Evolutionary conservation across 2,329 filamentous ascomycete species (phyloP).

Genomic region (Dryadomyces quercus-mongolicae): DNA sequence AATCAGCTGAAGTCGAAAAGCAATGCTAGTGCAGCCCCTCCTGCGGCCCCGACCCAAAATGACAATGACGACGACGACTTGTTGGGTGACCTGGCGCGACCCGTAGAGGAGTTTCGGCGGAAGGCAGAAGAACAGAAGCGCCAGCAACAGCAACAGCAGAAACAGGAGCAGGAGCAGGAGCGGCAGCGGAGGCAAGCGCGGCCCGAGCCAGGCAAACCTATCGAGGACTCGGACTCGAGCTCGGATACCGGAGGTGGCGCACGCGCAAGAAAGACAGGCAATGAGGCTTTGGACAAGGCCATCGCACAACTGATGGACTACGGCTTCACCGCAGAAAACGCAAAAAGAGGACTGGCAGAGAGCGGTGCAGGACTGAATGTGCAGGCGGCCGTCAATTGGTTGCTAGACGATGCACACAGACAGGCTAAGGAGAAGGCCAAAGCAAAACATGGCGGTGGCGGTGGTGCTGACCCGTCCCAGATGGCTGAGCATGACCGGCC

Average conservation of each 20-base stretch:
- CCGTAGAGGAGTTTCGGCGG: constrained; percentile 50
- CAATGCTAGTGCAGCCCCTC: constrained; percentile 14
- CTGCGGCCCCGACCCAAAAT: constrained; percentile 13
- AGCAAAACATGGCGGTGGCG: constrained; percentile 18
- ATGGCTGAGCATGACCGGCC: constrained; percentile 3
- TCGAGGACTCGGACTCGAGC: constrained; percentile 37
- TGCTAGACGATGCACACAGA: constrained; percentile 82
- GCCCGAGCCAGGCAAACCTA: constrained; percentile 42
- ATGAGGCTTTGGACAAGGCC: constrained; percentile 63
- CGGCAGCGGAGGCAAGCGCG: constrained; percentile 10
- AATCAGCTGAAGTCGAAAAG: constrained; percentile 43
- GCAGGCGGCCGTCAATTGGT: constrained; percentile 76
- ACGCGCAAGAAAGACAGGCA: constrained; percentile 17
- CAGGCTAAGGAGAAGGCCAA: constrained; percentile 63
- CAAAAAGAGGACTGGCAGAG: constrained; percentile 66
- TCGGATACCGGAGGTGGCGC: constrained; percentile 21
- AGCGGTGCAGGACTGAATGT: constrained; percentile 71
- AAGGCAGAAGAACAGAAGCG: constrained; percentile 22
- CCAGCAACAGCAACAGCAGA: constrained; percentile 2
- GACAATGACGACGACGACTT: constrained; percentile 50
- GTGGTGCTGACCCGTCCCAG: neutral
- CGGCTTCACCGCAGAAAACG: constrained; percentile 79
- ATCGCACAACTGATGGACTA: constrained; percentile 88
- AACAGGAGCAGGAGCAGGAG: constrained; percentile 14
- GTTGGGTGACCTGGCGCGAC: constrained; percentile 50